These are phyloP conservation scores for Balamuthia mandrillaris DNA, from an alignment of 208 protist genomes.

Conservation along the genomic window DNA sequence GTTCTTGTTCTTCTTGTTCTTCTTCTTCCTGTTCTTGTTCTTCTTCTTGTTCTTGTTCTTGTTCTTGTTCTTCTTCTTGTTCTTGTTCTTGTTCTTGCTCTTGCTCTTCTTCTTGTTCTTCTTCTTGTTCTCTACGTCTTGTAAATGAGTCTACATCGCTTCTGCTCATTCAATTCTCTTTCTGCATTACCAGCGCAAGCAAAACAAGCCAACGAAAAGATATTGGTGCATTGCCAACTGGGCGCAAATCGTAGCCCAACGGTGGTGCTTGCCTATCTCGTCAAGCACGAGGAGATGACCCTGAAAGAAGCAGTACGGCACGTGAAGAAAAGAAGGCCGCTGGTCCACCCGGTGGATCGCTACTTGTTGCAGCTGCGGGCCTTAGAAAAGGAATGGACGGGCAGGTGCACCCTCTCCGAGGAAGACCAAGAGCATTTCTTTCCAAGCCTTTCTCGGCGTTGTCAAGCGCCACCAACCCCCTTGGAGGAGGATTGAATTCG, in stretches of 20 bases:
- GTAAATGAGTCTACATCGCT: too few species aligned
- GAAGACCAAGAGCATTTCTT: too few species aligned
- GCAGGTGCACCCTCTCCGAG: too few species aligned
- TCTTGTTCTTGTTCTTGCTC: not conserved
- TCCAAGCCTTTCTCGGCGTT: too few species aligned
- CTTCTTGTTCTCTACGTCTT: too few species aligned
- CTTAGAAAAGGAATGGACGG: not conserved
- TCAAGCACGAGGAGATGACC: conserved; percentile 10
- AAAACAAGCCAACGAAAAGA: not conserved
- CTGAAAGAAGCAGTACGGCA: not conserved
- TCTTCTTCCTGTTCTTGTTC: not conserved
- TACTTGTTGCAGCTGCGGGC: not conserved
- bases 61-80: not conserved
- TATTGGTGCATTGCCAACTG: not conserved
- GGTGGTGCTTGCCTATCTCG: not conserved
- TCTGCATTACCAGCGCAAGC: not conserved
- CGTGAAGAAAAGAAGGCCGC: not conserved
- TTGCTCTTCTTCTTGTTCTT: not conserved
- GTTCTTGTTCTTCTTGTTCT: too few species aligned
- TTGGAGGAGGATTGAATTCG: too few species aligned
- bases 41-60: not conserved
- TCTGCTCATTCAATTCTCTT: too few species aligned
- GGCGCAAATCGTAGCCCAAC: not conserved
- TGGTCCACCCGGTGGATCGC: not conserved
- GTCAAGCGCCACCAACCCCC: too few species aligned